Evolutionary conservation across 805 yeast species (phyloP), one percentile per base, ranked within the genome.

Genomic region (Lachancea fermentati): DNA sequence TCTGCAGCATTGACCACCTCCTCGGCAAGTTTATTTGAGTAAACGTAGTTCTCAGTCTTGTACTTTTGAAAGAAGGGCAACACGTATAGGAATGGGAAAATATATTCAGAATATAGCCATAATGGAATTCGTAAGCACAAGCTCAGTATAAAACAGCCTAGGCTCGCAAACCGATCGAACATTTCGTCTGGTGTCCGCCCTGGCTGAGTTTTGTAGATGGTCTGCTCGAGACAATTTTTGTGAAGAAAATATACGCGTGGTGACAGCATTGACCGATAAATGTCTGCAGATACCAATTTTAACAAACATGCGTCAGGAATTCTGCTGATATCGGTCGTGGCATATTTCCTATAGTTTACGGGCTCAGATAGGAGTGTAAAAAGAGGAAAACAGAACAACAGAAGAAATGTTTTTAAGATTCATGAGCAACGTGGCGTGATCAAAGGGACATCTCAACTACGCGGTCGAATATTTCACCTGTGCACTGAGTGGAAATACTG

Each of bases 1-100:
- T 58, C 63, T 12, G 44, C 40, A 19, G 61, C 61, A 9, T 42
- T 34, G n/a, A 50, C 39, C 2, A 55, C 42, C 7, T 49, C 44
- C 7, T 47, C 39, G 1, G 39, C 45, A 6, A 37, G 34, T 16
- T 30, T 29, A 24, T 31, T 36, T 18, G 36, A 30, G 15, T 35
- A 40, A 6, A 12, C 15, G 19, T 17, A 31, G 29, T 32, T 36
- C 19, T 19, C 34, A 32, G 36, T 35, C 29, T 40, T 40, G 32
- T 32, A 35, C 29, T 35, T 24, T 32, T 40, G 36, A 13, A 30
- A 19, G 36, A 35, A 19, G 15, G 39, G 39, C 22, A 40, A 13
- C 11, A 36, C 32, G 32, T 31, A 40, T 6, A 35, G 3, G 19
- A 35, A 13, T 14, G 39, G 39, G 8, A 40, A 31, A 17, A 40